Conservation (phyloP, 192 early-diverging fungal genomes). For the Coemansia biformis region DNA sequence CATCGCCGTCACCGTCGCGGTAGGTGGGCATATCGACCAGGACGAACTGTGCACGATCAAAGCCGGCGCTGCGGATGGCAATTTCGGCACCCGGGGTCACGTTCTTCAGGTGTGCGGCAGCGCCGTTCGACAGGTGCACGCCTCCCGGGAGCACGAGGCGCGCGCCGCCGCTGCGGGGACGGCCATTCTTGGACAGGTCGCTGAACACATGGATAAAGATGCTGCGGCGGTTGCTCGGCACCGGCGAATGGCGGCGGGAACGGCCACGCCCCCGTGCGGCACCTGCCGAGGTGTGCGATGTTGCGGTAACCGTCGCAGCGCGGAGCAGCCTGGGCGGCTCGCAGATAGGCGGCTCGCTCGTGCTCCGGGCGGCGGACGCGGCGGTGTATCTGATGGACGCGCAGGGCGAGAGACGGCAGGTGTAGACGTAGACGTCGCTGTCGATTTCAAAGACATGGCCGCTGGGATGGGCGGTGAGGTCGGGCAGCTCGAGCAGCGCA, state of each 20-base stretch:
- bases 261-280: too few relatives aligned
- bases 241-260: neutral
- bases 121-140: slow-evolving; percentile 28
- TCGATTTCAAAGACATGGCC: slow-evolving; percentile 39
- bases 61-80: slow-evolving; percentile 31
- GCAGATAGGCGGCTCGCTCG: slow-evolving; percentile 35
- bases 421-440: slow-evolving; percentile 48
- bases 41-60: slow-evolving; percentile 46
- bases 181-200: slow-evolving; percentile 30
- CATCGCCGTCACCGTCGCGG: slow-evolving; percentile 18
- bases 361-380: neutral
- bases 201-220: slow-evolving; percentile 34
- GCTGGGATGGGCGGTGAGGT: slow-evolving; percentile 8
- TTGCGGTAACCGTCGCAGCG: slow-evolving; percentile 22
- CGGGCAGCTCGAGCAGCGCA: slow-evolving; percentile 20
- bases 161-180: slow-evolving; percentile 15
- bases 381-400: slow-evolving; percentile 20
- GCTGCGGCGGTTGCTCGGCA: slow-evolving; percentile 17
- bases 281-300: too few relatives aligned
- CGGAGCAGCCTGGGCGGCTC: slow-evolving; percentile 26
- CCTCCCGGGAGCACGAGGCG: slow-evolving; percentile 36
- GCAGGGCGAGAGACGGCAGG: slow-evolving; percentile 42
- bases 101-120: slow-evolving; percentile 26
- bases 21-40: slow-evolving; percentile 45
- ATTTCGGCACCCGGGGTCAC: slow-evolving; percentile 25